Evolutionary conservation across 352 stramenopile genomes (phyloP).

Genomic region (Pythium sukuiense): DNA sequence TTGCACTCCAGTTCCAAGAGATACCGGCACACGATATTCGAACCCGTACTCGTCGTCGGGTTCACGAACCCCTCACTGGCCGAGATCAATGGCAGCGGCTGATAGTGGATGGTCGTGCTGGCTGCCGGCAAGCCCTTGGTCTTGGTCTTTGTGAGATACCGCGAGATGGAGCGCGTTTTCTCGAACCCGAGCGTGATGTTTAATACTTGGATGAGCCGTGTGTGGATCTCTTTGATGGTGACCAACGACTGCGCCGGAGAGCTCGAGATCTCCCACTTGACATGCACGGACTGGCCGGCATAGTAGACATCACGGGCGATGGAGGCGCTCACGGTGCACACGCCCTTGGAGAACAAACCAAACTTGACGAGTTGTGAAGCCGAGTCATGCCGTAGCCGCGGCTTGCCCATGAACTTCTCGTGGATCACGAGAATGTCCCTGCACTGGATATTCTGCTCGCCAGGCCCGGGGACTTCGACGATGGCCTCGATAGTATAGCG

Average conservation of each 20-base stretch:
- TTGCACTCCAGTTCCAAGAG: slow-evolving; percentile 25
- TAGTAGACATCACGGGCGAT: slow-evolving; percentile 77
- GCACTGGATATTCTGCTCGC: slow-evolving; percentile 18
- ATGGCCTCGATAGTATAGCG: slow-evolving; percentile 36
- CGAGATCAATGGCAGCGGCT: slow-evolving; percentile 42
- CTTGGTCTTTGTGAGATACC: slow-evolving; percentile 35
- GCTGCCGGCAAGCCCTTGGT: slow-evolving; percentile 48
- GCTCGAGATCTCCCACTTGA: slow-evolving; percentile 55
- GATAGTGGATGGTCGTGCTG: slow-evolving; percentile 41
- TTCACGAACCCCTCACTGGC: slow-evolving; percentile 33
- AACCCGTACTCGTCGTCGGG: slow-evolving; percentile 28
- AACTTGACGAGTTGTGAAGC: slow-evolving; percentile 40
- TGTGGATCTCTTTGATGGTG: slow-evolving; percentile 41
- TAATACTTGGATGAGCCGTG: slow-evolving; percentile 50
- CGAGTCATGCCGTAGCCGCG: slow-evolving; percentile 20
- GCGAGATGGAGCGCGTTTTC: slow-evolving; percentile 36
- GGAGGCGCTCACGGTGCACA: slow-evolving; percentile 42
- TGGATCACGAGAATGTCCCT: slow-evolving; percentile 31
- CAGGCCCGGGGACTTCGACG: slow-evolving; percentile 23
- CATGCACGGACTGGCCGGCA: slow-evolving; percentile 49
- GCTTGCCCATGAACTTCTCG: slow-evolving; percentile 25
- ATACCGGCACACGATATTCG: slow-evolving; percentile 24
- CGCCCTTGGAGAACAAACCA: slow-evolving; percentile 59
- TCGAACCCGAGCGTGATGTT: slow-evolving; percentile 37
- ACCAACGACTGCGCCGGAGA: slow-evolving; percentile 44